Evolutionary conservation across 148 eudicot species (phyloP), one percentile per base, ranked within the genome.

Genomic region (Fagopyrum tataricum): DNA sequence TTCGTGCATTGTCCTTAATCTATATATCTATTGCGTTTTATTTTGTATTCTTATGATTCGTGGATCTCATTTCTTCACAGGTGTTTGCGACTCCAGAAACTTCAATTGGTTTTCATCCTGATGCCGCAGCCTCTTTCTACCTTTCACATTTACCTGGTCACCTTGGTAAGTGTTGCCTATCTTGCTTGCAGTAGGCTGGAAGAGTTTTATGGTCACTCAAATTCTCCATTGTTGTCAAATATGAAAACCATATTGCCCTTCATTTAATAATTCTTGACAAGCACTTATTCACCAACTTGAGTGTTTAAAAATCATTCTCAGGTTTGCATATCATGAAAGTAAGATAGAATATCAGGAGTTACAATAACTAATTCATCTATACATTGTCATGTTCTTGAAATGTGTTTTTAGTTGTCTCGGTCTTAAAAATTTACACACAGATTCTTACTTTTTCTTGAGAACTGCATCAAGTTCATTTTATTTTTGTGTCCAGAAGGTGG

Each of bases 21-120:
- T 67, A 40, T 67, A 21, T 67, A 5, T 49, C 5, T 71, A 18
- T 31, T 44, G 31, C 47, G 40, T 5, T 37, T 44, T 71, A 26
- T 21, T 21, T 71, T 62, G 41, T 62, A 39, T 64, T 4, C 69
- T 64, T 37, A 14, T 64, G 43, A 2, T 31, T 62, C 39, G 5
- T 12, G 41, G 69, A 70, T 70, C 15, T 58, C 48, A 37, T 52
- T 52, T 21, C 76, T 58, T 77, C 37, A 78, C 86, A 92, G 97
- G 88, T 90, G 74, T 92, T 88, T 88, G 96, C 97, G 52, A 92
- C 91, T 37, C 97, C 97, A 23, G 97, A 92, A 86, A 92, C 96
- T 14, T 74, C 87, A 76, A 92, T 90, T 82, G 97, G 97, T 69
- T 90, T 88, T 76, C 93, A 92, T 87, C 96, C 97, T 26, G 96